Evolutionary conservation across 768 basidiomycete species (phyloP).

Genomic region (Serpula lacrymans): DNA sequence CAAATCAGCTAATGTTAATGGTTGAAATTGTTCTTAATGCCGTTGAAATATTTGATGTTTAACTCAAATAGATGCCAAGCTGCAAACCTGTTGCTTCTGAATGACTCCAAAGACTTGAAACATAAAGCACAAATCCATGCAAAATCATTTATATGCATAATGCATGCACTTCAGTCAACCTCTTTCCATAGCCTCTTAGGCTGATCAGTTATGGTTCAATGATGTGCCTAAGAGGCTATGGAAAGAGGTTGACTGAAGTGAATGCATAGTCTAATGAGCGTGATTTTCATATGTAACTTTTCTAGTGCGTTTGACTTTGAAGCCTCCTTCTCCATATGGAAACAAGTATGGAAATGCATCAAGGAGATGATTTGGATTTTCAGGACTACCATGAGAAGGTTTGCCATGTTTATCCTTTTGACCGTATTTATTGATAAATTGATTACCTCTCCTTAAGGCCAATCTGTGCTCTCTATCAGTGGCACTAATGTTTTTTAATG

Average conservation of each 20-base stretch:
- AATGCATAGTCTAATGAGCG: slow-evolving; percentile 22
- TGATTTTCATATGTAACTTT: slow-evolving; percentile 25
- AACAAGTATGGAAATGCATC: slow-evolving; percentile 31
- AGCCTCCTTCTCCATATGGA: slow-evolving; percentile 33
- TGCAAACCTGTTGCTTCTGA: slow-evolving; percentile 21
- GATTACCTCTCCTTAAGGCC: slow-evolving; percentile 17
- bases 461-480: slow-evolving; percentile 19
- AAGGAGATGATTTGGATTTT: slow-evolving; percentile 26
- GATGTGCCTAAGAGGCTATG: no score
- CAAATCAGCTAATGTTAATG: no score
- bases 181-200: no score
- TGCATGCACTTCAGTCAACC: no score
- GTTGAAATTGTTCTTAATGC: no score
- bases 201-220: no score
- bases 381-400: slow-evolving; percentile 18
- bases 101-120: slow-evolving; percentile 29
- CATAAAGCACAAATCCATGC: slow-evolving; percentile 23
- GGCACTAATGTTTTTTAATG: slow-evolving; percentile 13
- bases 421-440: slow-evolving; percentile 28
- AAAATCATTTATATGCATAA: slow-evolving; percentile 26
- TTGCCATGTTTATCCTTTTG: slow-evolving; percentile 8
- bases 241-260: no score
- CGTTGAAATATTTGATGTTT: slow-evolving; percentile 1
- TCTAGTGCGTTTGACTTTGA: slow-evolving; percentile 20
- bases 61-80: slow-evolving; percentile 8